Evolutionary conservation across 768 basidiomycete species (phyloP).

Genomic region (Suillus hirtellus): DNA sequence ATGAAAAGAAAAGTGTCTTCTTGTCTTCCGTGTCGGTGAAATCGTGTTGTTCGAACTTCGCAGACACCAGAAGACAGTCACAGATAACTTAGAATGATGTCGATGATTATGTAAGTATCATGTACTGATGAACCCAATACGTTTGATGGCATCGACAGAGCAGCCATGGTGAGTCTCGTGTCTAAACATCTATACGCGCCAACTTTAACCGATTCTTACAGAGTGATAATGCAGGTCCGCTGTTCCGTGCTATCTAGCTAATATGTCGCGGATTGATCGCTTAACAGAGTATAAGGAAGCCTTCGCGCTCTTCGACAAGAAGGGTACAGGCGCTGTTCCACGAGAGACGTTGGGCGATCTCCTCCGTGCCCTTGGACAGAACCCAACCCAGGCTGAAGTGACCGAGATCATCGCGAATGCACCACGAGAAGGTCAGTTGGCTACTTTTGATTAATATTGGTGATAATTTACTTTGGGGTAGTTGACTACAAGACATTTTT

Average conservation of each 20-base stretch:
- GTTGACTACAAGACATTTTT: conserved; percentile 95
- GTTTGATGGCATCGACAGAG: background rate
- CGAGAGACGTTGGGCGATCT: conserved; percentile 90
- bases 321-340: conserved; percentile 88
- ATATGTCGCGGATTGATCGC: conserved; percentile 4
- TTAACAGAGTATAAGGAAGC: conserved; percentile 92
- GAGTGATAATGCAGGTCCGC: conserved; percentile 55
- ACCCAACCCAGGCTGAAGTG: conserved; percentile 99
- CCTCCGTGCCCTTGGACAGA: conserved; percentile 92
- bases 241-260: conserved; percentile 1
- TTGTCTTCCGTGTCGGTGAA: background rate
- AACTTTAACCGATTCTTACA: conserved; percentile 19
- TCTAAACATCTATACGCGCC: background rate
- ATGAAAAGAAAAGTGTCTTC: background rate
- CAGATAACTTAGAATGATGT: no score
- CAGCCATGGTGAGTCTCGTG: conserved; percentile 6
- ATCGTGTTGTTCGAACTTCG: background rate
- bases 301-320: conserved; percentile 97
- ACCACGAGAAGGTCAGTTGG: conserved; percentile 68
- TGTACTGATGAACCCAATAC: background rate
- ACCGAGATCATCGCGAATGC: conserved; percentile 72
- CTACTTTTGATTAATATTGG: background rate
- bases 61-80: background rate
- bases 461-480: conserved; percentile 25
- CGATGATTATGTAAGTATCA: conserved; percentile 13